Conservation (phyloP, 331 rosid species). For the Saraca asoca region DNA sequence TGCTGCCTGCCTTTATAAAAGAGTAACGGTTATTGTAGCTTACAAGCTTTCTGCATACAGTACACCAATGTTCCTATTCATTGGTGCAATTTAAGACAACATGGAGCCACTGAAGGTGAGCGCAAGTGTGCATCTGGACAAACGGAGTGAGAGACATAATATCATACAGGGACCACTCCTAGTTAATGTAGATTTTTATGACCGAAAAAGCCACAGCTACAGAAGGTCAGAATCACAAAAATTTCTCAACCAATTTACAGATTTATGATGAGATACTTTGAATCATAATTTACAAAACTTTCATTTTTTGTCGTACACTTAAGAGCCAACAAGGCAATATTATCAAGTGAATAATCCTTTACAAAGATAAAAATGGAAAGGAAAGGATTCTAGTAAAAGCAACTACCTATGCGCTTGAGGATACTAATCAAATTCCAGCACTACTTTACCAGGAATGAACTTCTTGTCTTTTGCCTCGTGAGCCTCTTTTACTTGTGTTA, state of each 20-base stretch:
- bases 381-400: slow-evolving; percentile 12
- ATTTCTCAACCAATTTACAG: slow-evolving; percentile 51
- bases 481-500: slow-evolving; percentile 81
- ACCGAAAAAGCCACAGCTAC: slow-evolving; percentile 13
- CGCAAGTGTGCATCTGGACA: slow-evolving; percentile 12
- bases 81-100: slow-evolving; percentile 36
- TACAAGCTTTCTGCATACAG: slow-evolving; percentile 35
- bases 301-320: slow-evolving; percentile 36
- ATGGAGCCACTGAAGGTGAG: slow-evolving; percentile 27
- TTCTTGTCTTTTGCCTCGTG: slow-evolving; percentile 83
- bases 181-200: slow-evolving; percentile 21
- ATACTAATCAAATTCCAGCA: slow-evolving; percentile 71
- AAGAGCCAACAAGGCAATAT: slow-evolving; percentile 27
- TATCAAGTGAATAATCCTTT: slow-evolving; percentile 17
- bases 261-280: slow-evolving; percentile 34
- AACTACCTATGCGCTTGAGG: slow-evolving; percentile 20
- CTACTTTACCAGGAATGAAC: slow-evolving; percentile 75
- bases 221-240: slow-evolving; percentile 17
- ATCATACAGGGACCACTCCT: slow-evolving; percentile 2
- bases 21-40: background rate
- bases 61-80: slow-evolving; percentile 34
- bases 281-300: slow-evolving; percentile 37
- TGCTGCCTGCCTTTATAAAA: no score
- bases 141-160: slow-evolving; percentile 18
- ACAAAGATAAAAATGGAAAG: background rate